Evolutionary conservation across 179 eudicot genomes (phyloP).

Genomic region (Heliamphora pulchella): DNA sequence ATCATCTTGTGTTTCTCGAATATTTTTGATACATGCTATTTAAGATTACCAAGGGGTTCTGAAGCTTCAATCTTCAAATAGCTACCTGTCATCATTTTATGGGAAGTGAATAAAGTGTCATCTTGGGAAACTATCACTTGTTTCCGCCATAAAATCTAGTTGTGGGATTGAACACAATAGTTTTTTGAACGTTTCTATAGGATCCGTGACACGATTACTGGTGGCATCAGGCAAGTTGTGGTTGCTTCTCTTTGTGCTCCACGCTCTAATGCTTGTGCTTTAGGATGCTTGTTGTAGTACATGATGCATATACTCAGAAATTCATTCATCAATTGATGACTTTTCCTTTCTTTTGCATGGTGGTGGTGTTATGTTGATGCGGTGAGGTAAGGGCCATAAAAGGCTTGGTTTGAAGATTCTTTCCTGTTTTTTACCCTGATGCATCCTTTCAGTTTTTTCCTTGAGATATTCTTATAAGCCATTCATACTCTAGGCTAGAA

Average conservation of each 20-base stretch:
- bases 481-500: too few species aligned
- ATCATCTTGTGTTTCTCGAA: neutral
- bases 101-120: neutral
- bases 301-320: too few species aligned
- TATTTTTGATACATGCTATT: neutral
- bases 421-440: too few species aligned
- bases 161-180: neutral
- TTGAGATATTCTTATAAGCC: too few species aligned
- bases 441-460: too few species aligned
- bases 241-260: neutral
- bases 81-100: neutral
- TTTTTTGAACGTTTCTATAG: too few species aligned
- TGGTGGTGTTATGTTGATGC: too few species aligned
- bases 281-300: neutral
- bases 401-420: too few species aligned
- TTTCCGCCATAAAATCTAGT: neutral
- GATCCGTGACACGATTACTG: neutral
- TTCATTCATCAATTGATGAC: too few species aligned
- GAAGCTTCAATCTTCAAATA: neutral
- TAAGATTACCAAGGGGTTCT: neutral
- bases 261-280: neutral
- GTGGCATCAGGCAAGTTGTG: neutral
- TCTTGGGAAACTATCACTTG: too few species aligned
- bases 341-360: too few species aligned
- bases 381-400: too few species aligned